Percentiles rank a stretch among this genome's conserved stretches.
Evolutionary conservation across 2,329 filamentous ascomycete genomes (phyloP).

Genomic region (Hymenoscyphus salicellus): DNA sequence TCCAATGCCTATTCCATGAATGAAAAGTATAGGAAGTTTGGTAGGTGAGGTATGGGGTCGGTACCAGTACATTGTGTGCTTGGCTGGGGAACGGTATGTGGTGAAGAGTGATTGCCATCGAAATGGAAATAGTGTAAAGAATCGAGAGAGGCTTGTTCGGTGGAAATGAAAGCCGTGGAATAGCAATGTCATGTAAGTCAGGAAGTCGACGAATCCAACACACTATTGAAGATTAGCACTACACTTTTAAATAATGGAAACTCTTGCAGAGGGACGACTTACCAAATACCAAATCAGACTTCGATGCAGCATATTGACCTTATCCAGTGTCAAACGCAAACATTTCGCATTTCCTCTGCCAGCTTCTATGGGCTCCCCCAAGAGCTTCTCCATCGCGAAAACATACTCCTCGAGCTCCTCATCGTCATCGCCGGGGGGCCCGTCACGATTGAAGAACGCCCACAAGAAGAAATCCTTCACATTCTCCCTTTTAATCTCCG

Average conservation of each 20-base stretch:
- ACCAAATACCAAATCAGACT: slow-evolving; percentile 57
- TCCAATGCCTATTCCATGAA: slow-evolving; percentile 62
- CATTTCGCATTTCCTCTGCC: slow-evolving; percentile 52
- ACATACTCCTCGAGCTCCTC: slow-evolving; percentile 56
- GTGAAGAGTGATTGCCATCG: slow-evolving; percentile 49
- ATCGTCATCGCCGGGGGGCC: slow-evolving; percentile 44
- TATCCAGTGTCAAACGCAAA: slow-evolving; percentile 56
- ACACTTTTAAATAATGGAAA: not conserved
- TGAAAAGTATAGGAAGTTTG: slow-evolving; percentile 56
- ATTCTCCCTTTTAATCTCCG: slow-evolving; percentile 57
- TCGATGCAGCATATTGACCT: slow-evolving; percentile 54
- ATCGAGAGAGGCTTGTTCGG: slow-evolving; percentile 42
- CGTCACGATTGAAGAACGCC: slow-evolving; percentile 53
- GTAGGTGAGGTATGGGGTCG: slow-evolving; percentile 57
- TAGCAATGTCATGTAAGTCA: slow-evolving; percentile 38
- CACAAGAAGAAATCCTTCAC: slow-evolving; percentile 60
- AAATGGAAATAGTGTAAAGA: slow-evolving; percentile 51
- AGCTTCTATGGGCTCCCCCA: slow-evolving; percentile 48
- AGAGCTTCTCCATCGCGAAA: slow-evolving; percentile 47
- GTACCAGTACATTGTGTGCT: slow-evolving; percentile 57
- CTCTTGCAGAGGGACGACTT: slow-evolving; percentile 26
- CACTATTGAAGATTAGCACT: slow-evolving; percentile 22
- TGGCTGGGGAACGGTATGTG: slow-evolving; percentile 44
- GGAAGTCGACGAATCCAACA: slow-evolving; percentile 37
- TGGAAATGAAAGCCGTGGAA: slow-evolving; percentile 49